A percentile compares a stretch with the other conserved stretches of the same genome.
phyloP scores from a whole-genome alignment of 495 filamentous ascomycete species.

The Chaetomidium leptoderma region DNA sequence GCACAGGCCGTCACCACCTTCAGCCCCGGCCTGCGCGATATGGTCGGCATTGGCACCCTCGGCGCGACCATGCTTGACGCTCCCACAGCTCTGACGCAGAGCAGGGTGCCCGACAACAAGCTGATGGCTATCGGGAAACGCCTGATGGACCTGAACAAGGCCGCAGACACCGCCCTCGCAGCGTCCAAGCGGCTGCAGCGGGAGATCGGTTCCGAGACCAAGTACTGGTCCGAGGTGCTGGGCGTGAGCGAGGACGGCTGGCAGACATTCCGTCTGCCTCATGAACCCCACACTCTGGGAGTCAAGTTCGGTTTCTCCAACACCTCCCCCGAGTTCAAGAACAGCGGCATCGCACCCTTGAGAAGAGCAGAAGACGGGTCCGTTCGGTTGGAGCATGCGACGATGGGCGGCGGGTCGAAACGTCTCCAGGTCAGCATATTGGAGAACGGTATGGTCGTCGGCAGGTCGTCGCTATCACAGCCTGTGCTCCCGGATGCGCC shows the following conservation, averaged over 20 bases:
- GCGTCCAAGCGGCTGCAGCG: constrained; percentile 67
- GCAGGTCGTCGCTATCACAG: constrained; percentile 46
- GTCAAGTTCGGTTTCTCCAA: constrained; percentile 88
- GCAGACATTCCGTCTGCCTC: constrained; percentile 69
- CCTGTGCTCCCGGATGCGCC: constrained; percentile 38
- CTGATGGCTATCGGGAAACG: constrained; percentile 72
- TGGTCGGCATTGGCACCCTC: constrained; percentile 68
- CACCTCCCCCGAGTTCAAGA: constrained; percentile 69
- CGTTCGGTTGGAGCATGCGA: constrained; percentile 67
- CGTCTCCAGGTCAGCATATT: constrained; percentile 59
- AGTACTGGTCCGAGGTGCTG: constrained; percentile 84
- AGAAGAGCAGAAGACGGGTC: constrained; percentile 68
- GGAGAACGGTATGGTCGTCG: constrained; percentile 44
- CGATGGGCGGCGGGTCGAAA: constrained; percentile 52
- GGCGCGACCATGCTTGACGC: constrained; percentile 66
- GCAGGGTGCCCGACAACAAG: constrained; percentile 52
- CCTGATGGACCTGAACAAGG: constrained; percentile 65
- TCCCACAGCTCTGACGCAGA: constrained; percentile 50
- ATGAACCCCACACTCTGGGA: constrained; percentile 67
- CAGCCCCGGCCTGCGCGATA: constrained; percentile 60
- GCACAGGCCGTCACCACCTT: constrained; percentile 64
- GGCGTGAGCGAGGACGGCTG: constrained; percentile 78
- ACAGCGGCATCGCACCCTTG: constrained; percentile 72
- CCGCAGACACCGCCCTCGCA: constrained; percentile 69
- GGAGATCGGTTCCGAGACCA: constrained; percentile 72